Conservation (phyloP, 2,329 filamentous ascomycete species). For the Paecilomyces variotii region DNA sequence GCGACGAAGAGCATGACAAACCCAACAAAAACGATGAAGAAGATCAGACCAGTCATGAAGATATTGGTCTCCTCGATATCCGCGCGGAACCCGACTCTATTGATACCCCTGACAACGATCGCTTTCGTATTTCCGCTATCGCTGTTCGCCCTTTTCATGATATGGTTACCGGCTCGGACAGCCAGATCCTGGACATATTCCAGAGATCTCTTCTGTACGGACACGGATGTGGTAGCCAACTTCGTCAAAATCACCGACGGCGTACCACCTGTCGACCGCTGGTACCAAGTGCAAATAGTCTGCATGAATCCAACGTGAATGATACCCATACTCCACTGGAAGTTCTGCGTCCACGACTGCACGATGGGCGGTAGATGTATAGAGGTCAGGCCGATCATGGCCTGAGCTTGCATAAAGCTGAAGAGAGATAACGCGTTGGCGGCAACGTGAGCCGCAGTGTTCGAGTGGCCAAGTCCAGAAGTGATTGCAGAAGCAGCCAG, state of each 20-base stretch:
- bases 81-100: slow-evolving; percentile 79
- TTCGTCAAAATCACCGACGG: slow-evolving; percentile 71
- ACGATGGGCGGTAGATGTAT: slow-evolving; percentile 81
- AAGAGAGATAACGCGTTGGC: slow-evolving; percentile 92
- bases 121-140: slow-evolving; percentile 42
- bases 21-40: slow-evolving; percentile 78
- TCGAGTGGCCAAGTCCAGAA: slow-evolving; percentile 83
- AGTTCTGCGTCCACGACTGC: slow-evolving; percentile 90
- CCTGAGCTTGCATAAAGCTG: slow-evolving; percentile 88
- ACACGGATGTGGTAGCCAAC: slow-evolving; percentile 67
- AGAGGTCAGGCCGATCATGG: slow-evolving; percentile 77
- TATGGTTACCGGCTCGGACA: slow-evolving; percentile 25
- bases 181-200: slow-evolving; percentile 23
- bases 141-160: slow-evolving; percentile 51
- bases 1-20: slow-evolving; percentile 65
- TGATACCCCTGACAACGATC: slow-evolving; percentile 66
- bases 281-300: slow-evolving; percentile 87
- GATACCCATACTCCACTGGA: slow-evolving; percentile 97
- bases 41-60: slow-evolving; percentile 83
- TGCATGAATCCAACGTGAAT: slow-evolving; percentile 84
- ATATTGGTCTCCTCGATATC: slow-evolving; percentile 84
- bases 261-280: slow-evolving; percentile 81
- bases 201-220: slow-evolving; percentile 64
- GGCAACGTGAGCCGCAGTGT: slow-evolving; percentile 89
- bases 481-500: slow-evolving; percentile 79